phyloP scores from a whole-genome alignment of 139 green algal species.

The Ostreobium quekettii region DNA sequence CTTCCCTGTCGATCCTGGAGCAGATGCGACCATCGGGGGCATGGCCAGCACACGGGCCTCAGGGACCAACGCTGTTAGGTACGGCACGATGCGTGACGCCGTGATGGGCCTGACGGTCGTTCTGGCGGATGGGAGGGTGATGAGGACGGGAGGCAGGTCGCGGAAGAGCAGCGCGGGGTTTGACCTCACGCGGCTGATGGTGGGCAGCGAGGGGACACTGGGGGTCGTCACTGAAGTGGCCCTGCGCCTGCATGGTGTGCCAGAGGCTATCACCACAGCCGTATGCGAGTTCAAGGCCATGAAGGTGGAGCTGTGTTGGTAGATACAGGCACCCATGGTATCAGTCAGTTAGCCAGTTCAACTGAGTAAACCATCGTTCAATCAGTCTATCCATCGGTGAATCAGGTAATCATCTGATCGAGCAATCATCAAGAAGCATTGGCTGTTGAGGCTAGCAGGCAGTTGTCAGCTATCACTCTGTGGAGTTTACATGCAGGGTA shows the following conservation, averaged over 20 bases:
- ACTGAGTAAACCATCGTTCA: too few species aligned
- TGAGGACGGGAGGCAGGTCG: conserved; percentile 28
- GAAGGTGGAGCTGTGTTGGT: neutral
- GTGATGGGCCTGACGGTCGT: conserved; percentile 49
- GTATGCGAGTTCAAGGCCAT: conserved; percentile 41
- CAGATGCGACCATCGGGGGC: conserved; percentile 48
- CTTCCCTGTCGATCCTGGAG: conserved; percentile 60
- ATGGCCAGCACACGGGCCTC: conserved; percentile 50
- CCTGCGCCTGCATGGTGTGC: conserved; percentile 38
- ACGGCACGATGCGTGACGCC: conserved; percentile 63
- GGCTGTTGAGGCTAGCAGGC: too few species aligned
- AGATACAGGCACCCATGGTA: too few species aligned
- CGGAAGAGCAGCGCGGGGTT: conserved; percentile 50
- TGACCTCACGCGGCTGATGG: conserved; percentile 52
- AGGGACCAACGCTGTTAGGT: conserved; percentile 56
- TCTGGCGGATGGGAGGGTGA: conserved; percentile 36
- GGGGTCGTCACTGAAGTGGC: conserved; percentile 50
- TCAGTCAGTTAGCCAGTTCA: too few species aligned
- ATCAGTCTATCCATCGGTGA: too few species aligned
- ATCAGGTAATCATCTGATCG: too few species aligned
- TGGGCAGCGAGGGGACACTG: conserved; percentile 56
- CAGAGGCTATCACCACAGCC: conserved; percentile 37
- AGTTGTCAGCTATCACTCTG: too few species aligned
- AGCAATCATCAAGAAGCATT: too few species aligned
- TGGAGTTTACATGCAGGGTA: too few species aligned